phyloP scores from a whole-genome alignment of 306 rosid genomes.

The Argentina anserina region DNA sequence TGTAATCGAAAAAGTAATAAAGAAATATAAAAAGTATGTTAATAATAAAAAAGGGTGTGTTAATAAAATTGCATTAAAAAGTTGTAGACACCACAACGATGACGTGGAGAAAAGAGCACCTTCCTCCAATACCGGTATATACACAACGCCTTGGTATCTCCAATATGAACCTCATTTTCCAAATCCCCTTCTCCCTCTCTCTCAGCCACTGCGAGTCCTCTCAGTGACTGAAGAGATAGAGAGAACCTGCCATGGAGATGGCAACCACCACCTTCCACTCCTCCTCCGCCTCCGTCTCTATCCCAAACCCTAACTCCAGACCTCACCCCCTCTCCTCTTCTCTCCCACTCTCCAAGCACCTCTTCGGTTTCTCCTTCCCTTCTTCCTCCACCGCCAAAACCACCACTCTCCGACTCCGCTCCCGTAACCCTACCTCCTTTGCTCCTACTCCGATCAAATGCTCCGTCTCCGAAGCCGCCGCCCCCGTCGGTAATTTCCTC shows the following conservation, averaged over 20 bases:
- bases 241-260: conserved; percentile 57
- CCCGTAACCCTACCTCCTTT: conserved; percentile 18
- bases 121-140: background rate
- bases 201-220: conserved; percentile 18
- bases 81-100: too few relatives aligned
- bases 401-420: conserved; percentile 26
- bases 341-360: conserved; percentile 34
- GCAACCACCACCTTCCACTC: conserved; percentile 33
- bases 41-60: too few relatives aligned
- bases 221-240: conserved; percentile 3
- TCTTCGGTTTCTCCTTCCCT: conserved; percentile 35
- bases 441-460: conserved; percentile 44
- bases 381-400: conserved; percentile 37
- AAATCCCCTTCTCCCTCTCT: conserved; percentile 40
- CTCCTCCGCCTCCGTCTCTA: conserved; percentile 26
- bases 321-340: conserved; percentile 28
- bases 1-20: too few relatives aligned
- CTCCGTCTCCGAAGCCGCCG: conserved; percentile 65
- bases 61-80: too few relatives aligned
- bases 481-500: conserved; percentile 35
- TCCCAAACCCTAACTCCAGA: conserved; percentile 21
- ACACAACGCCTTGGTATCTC: background rate
- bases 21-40: too few relatives aligned
- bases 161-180: conserved; percentile 39
- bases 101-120: conserved; percentile 27